These are phyloP conservation scores for Fusarium mexicanum DNA, from an alignment of 2,329 filamentous ascomycete species.

Conservation along the genomic window DNA sequence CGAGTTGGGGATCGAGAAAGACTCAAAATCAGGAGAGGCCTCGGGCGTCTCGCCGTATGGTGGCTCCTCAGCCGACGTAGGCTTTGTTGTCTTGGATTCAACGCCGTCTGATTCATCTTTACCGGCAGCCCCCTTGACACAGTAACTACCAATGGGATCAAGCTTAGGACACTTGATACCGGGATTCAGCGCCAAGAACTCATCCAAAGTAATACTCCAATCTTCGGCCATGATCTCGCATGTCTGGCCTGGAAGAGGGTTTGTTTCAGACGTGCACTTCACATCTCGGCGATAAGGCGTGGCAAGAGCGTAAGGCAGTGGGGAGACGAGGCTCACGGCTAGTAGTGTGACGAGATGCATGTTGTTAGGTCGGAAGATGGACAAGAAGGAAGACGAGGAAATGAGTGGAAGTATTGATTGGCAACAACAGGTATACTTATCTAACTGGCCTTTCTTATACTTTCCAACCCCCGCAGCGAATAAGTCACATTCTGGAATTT, in stretches of 20 bases:
- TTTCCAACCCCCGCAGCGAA: neutral
- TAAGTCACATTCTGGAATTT: too few relatives aligned
- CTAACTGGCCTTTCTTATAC: neutral
- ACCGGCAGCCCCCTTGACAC: neutral
- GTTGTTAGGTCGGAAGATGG: too few relatives aligned
- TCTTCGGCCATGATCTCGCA: neutral
- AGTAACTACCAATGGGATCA: neutral
- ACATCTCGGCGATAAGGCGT: neutral
- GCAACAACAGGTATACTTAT: neutral
- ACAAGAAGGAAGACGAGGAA: neutral
- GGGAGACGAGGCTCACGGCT: neutral
- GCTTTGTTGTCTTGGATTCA: neutral
- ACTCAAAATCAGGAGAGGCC: accelerated
- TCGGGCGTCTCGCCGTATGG: neutral
- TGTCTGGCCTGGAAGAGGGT: neutral
- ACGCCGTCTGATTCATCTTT: neutral
- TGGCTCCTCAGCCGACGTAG: neutral
- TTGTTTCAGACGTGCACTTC: neutral
- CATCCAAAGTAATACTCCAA: neutral
- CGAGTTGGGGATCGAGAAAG: neutral
- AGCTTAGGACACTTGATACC: neutral
- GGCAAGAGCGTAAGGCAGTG: neutral
- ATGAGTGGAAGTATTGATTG: accelerated
- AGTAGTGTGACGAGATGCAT: neutral
- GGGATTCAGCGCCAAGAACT: neutral